Conservation (phyloP, 257 asterid genomes). For the Ophiorrhiza pumila region DNA sequence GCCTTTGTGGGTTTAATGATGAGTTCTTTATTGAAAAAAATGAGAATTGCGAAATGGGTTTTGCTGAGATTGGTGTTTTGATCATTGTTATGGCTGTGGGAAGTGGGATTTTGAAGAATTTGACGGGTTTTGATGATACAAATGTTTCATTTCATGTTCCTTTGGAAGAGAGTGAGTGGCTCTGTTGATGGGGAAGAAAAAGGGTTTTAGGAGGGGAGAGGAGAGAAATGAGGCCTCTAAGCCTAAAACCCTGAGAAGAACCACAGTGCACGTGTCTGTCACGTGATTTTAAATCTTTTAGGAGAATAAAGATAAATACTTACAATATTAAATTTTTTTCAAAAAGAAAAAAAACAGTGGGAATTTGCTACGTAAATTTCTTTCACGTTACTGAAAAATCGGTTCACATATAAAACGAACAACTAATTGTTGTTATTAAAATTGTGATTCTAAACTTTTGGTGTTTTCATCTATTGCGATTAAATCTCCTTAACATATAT, state of each 20-base stretch:
- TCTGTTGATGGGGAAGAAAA: neutral
- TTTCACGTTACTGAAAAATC: too few species aligned
- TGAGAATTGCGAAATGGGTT: slow-evolving; percentile 32
- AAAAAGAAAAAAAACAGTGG: too few species aligned
- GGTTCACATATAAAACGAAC: too few species aligned
- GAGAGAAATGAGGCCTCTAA: neutral
- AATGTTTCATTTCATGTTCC: slow-evolving; percentile 3
- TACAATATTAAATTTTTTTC: too few species aligned
- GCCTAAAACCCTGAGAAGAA: neutral
- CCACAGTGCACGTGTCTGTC: neutral
- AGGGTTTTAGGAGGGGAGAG: slow-evolving; percentile 19
- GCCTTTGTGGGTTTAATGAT: slow-evolving; percentile 8
- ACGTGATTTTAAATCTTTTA: neutral
- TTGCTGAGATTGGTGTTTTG: slow-evolving; percentile 31
- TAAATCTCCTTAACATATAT: too few species aligned
- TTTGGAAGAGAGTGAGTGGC: neutral
- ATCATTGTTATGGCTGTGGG: slow-evolving; percentile 19
- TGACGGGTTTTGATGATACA: slow-evolving; percentile 5
- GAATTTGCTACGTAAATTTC: too few species aligned
- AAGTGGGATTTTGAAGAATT: neutral
- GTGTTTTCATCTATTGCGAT: too few species aligned
- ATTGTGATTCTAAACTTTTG: too few species aligned
- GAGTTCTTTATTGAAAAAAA: slow-evolving; percentile 15
- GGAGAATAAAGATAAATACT: too few species aligned
- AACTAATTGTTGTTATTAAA: too few species aligned